A percentile compares a stretch with the other conserved stretches of the same genome.
Evolutionary conservation across 768 basidiomycete species (phyloP).

Genomic region (Cystobasidium ongulense): DNA sequence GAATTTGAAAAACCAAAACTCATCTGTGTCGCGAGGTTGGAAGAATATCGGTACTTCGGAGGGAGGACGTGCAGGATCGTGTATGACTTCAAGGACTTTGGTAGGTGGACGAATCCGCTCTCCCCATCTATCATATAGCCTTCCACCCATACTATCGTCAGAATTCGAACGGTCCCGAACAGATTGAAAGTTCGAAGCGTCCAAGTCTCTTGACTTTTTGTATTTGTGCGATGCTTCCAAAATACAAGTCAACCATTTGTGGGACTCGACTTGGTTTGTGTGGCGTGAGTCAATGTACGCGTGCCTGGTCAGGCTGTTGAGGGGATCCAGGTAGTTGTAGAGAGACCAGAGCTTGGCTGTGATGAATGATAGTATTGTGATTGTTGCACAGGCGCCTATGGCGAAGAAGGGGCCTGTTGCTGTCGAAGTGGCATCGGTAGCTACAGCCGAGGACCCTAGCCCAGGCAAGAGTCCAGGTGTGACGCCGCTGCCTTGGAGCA

Average conservation of each 20-base stretch:
- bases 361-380: constrained; percentile 6
- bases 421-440: background rate
- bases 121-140: background rate
- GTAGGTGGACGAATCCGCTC: background rate
- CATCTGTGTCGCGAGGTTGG: background rate
- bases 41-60: background rate
- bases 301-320: background rate
- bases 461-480: background rate
- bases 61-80: background rate
- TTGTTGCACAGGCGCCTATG: background rate
- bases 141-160: background rate
- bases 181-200: background rate
- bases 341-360: constrained; percentile 7
- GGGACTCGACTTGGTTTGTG: background rate
- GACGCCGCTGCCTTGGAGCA: background rate
- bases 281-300: constrained; percentile 16
- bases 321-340: constrained; percentile 19
- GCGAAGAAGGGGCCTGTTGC: background rate
- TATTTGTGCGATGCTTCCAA: background rate
- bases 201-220: background rate
- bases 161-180: background rate
- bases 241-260: constrained; percentile 1
- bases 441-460: background rate
- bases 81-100: background rate
- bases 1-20: constrained; percentile 1